Evolutionary conservation across 495 filamentous ascomycete genomes (phyloP).

Genomic region (Baudoinia panamericana): DNA sequence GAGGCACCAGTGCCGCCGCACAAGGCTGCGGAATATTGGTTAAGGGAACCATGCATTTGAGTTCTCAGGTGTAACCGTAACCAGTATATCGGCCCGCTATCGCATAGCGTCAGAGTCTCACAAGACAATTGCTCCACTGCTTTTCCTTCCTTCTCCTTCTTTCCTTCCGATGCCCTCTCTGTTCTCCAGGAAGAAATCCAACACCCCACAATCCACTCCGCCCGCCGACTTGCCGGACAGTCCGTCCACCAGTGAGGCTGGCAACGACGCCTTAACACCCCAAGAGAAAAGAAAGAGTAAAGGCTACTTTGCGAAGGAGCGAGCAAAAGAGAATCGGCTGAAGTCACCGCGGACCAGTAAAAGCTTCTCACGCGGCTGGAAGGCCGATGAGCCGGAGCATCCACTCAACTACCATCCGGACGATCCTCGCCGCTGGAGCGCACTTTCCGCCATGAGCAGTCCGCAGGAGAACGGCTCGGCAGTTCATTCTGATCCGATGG

Average conservation of each 20-base stretch:
- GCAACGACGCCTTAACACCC: slow-evolving; percentile 1
- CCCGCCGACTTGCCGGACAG: background rate
- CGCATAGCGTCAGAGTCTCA: too few relatives aligned
- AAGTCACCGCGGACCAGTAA: slow-evolving; percentile 7
- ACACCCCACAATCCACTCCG: background rate
- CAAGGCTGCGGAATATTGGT: too few relatives aligned
- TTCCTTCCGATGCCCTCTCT: slow-evolving; percentile 10
- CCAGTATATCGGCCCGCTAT: too few relatives aligned
- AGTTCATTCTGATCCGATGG: slow-evolving; percentile 32
- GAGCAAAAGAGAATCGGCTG: slow-evolving; percentile 6
- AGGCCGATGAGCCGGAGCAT: slow-evolving; percentile 43
- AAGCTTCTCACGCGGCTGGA: slow-evolving; percentile 6
- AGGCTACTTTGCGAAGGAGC: slow-evolving; percentile 6
- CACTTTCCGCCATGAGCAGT: slow-evolving; percentile 54
- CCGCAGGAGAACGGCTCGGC: slow-evolving; percentile 37
- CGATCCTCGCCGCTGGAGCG: slow-evolving; percentile 47
- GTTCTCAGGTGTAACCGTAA: too few relatives aligned
- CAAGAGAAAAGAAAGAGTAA: slow-evolving; percentile 13
- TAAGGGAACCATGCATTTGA: too few relatives aligned
- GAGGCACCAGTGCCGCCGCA: too few relatives aligned
- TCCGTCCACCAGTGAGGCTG: background rate
- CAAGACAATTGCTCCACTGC: too few relatives aligned
- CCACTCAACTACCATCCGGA: slow-evolving; percentile 80
- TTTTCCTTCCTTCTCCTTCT: slow-evolving; percentile 1
- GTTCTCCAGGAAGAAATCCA: slow-evolving; percentile 8